Evolutionary conservation across 805 yeast genomes (phyloP).

Genomic region (Ogataea parapolymorpha): DNA sequence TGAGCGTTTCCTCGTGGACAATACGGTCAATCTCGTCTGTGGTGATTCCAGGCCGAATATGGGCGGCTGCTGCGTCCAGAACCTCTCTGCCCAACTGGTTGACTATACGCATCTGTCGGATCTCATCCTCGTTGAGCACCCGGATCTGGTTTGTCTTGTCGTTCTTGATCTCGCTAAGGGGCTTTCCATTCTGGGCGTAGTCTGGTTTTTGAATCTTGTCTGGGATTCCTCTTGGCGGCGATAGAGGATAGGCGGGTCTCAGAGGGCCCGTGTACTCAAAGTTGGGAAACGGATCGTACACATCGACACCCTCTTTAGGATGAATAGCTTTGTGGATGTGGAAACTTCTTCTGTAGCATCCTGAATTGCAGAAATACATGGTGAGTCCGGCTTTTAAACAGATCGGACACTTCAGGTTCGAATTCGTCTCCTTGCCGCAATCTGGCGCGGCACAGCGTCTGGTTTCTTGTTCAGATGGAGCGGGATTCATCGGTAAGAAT

Average conservation of each 20-base stretch:
- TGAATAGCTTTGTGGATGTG: constrained; percentile 74
- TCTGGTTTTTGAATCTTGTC: constrained; percentile 73
- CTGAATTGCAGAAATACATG: constrained; percentile 74
- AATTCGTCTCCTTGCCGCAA: constrained; percentile 79
- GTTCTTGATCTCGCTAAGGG: constrained; percentile 69
- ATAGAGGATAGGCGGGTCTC: constrained; percentile 77
- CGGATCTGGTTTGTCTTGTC: constrained; percentile 67
- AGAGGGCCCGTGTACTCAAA: constrained; percentile 70
- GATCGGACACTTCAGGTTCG: constrained; percentile 83
- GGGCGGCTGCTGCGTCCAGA: constrained; percentile 83
- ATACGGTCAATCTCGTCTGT: constrained; percentile 88
- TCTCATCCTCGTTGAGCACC: constrained; percentile 61
- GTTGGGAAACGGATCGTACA: constrained; percentile 85
- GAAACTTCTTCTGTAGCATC: constrained; percentile 75
- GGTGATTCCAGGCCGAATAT: constrained; percentile 81
- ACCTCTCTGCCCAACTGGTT: constrained; percentile 79
- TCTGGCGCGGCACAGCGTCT: constrained; percentile 66
- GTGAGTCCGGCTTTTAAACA: constrained; percentile 71
- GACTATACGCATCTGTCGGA: constrained; percentile 72
- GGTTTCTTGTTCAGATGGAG: constrained; percentile 7
- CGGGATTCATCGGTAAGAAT: constrained; percentile 12
- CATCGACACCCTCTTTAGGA: constrained; percentile 51
- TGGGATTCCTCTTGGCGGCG: constrained; percentile 70
- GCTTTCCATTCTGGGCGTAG: constrained; percentile 77
- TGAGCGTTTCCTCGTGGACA: constrained; percentile 84